phyloP scores from a whole-genome alignment of 2,329 filamentous ascomycete species.

The Tolypocladium inflatum region DNA sequence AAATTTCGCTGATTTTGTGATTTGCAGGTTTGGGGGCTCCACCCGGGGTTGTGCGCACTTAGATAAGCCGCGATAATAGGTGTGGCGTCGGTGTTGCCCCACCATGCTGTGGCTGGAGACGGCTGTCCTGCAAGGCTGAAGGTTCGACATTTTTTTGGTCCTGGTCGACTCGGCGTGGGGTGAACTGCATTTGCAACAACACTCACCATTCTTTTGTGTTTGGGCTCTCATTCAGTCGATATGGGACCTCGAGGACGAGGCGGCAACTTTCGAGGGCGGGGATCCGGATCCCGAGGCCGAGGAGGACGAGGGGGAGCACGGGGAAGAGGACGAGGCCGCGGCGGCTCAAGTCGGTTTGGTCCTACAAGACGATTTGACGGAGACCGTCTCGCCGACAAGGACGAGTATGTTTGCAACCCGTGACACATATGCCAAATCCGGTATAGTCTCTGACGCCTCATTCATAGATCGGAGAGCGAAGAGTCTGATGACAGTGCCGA shows the following conservation, averaged over 20 bases:
- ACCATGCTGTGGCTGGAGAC: slow-evolving; percentile 22
- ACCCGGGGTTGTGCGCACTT: slow-evolving; percentile 44
- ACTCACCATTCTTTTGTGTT: neutral
- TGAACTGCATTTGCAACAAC: neutral
- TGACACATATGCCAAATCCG: neutral
- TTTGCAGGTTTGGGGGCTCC: slow-evolving; percentile 31
- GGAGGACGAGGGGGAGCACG: slow-evolving; percentile 10
- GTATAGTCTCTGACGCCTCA: neutral
- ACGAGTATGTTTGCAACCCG: slow-evolving; percentile 18
- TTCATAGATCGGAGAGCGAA: slow-evolving; percentile 4
- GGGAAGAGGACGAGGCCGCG: slow-evolving; percentile 18
- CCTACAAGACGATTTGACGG: slow-evolving; percentile 26
- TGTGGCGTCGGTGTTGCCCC: slow-evolving; percentile 21
- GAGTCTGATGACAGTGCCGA: slow-evolving; percentile 14
- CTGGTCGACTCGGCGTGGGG: neutral
- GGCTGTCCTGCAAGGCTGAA: slow-evolving; percentile 21
- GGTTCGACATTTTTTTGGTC: slow-evolving; percentile 7
- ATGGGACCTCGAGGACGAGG: slow-evolving; percentile 28
- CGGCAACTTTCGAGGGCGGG: slow-evolving; percentile 21
- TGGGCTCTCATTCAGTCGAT: neutral
- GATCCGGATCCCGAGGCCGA: slow-evolving; percentile 17
- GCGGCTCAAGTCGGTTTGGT: slow-evolving; percentile 23
- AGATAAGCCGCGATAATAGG: slow-evolving; percentile 36
- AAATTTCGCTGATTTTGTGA: slow-evolving; percentile 34
- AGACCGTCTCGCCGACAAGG: slow-evolving; percentile 23